Evolutionary conservation across 2,329 filamentous ascomycete species (phyloP).

Genomic region (Alternaria longipes): DNA sequence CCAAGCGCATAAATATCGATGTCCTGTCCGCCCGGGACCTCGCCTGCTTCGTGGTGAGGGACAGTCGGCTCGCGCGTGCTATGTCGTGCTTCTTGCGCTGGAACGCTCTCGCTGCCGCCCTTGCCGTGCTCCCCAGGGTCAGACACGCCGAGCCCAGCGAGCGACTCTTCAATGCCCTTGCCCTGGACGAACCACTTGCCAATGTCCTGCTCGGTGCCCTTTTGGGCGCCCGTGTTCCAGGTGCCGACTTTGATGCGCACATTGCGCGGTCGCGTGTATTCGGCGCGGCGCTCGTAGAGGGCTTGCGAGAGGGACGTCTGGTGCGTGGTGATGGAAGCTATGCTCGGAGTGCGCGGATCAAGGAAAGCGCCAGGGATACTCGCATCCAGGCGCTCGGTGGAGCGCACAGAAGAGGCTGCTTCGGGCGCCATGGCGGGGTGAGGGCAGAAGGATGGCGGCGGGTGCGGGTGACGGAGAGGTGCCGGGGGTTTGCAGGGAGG

Average conservation of each 20-base stretch:
- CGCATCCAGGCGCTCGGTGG: slow-evolving; percentile 51
- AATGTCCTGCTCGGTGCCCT: slow-evolving; percentile 87
- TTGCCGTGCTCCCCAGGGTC: slow-evolving; percentile 40
- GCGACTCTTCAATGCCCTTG: slow-evolving; percentile 71
- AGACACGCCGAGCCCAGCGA: slow-evolving; percentile 62
- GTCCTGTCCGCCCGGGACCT: slow-evolving; percentile 68
- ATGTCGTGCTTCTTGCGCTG: slow-evolving; percentile 58
- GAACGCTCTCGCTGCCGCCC: slow-evolving; percentile 56
- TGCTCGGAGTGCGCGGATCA: slow-evolving; percentile 30
- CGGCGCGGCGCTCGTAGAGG: slow-evolving; percentile 75
- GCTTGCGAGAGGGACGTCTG: slow-evolving; percentile 62
- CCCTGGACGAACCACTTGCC: slow-evolving; percentile 87
- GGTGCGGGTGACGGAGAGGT: neutral
- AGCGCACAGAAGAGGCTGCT: slow-evolving; percentile 32
- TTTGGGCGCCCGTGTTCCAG: slow-evolving; percentile 91
- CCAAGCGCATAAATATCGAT: slow-evolving; percentile 90
- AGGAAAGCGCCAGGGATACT: slow-evolving; percentile 62
- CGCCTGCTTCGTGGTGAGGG: slow-evolving; percentile 56
- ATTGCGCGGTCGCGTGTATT: slow-evolving; percentile 78
- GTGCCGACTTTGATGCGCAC: slow-evolving; percentile 89
- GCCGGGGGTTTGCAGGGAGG: slow-evolving; percentile 2
- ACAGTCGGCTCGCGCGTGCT: slow-evolving; percentile 55
- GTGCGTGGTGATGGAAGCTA: slow-evolving; percentile 48
- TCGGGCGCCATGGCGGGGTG: slow-evolving; percentile 41
- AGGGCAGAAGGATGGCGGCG: slow-evolving; percentile 5